A percentile compares a stretch with the other conserved stretches of the same genome.
phyloP scores from a whole-genome alignment of 2,329 filamentous ascomycete genomes.

The Colletotrichum karsti region DNA sequence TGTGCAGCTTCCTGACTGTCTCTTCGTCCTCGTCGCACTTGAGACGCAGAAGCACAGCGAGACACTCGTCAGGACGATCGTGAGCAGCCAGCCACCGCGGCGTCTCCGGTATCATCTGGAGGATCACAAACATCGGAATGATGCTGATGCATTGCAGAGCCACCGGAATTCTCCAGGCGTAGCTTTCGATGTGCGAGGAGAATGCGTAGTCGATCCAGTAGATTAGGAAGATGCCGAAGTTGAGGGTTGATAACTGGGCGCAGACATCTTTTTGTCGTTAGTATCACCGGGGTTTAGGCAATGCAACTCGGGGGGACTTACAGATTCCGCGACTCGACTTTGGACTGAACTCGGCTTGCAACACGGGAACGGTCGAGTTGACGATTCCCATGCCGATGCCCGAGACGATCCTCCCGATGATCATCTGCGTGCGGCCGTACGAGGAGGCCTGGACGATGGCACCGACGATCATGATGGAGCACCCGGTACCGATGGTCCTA shows the following conservation, averaged over 20 bases:
- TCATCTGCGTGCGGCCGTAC: slow-evolving; percentile 51
- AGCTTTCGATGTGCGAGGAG: slow-evolving; percentile 38
- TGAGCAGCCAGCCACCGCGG: slow-evolving; percentile 52
- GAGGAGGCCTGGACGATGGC: slow-evolving; percentile 52
- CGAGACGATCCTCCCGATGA: slow-evolving; percentile 55
- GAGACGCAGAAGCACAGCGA: slow-evolving; percentile 48
- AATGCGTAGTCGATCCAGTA: slow-evolving; percentile 57
- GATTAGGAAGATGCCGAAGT: slow-evolving; percentile 52
- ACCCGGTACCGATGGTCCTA: slow-evolving; percentile 48
- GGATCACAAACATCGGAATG: slow-evolving; percentile 46
- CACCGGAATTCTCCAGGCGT: slow-evolving; percentile 50
- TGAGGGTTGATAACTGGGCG: slow-evolving; percentile 55
- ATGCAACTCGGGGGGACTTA: slow-evolving; percentile 18
- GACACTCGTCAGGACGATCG: slow-evolving; percentile 44
- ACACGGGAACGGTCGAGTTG: slow-evolving; percentile 53
- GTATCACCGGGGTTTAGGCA: not conserved
- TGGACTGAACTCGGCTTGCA: slow-evolving; percentile 51
- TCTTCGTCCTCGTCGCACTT: slow-evolving; percentile 32
- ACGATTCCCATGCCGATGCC: slow-evolving; percentile 56
- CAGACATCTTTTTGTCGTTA: slow-evolving; percentile 44
- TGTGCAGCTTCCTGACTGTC: slow-evolving; percentile 36
- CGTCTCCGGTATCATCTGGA: slow-evolving; percentile 50
- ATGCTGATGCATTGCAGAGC: slow-evolving; percentile 50
- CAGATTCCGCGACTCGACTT: slow-evolving; percentile 46
- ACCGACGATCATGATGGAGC: slow-evolving; percentile 51